Evolutionary conservation across 352 stramenopile genomes (phyloP).

Genomic region (Phytopythium sindhum): DNA sequence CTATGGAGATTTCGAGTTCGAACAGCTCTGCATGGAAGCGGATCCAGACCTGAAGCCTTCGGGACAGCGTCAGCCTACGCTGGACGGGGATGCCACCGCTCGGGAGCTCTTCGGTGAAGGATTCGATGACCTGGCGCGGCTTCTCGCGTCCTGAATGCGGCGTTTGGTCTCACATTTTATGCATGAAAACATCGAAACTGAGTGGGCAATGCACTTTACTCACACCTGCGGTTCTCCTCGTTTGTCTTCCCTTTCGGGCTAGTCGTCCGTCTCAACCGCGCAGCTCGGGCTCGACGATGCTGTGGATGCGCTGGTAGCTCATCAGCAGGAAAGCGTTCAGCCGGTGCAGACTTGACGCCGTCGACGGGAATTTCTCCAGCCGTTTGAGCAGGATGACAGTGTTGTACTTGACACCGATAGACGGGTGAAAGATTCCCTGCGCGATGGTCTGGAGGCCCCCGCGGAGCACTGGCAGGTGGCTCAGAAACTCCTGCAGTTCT

Average conservation of each 20-base stretch:
- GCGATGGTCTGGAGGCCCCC: conserved; percentile 79
- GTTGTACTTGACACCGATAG: conserved; percentile 88
- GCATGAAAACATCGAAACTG: background rate
- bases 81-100: background rate
- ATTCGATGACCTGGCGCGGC: conserved; percentile 48
- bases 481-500: conserved; percentile 84
- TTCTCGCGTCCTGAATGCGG: conserved; percentile 31
- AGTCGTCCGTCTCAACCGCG: conserved; percentile 16
- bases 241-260: conserved; percentile 1
- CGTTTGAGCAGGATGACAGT: conserved; percentile 83
- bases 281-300: conserved; percentile 60
- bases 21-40: conserved; percentile 73
- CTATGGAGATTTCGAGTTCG: conserved; percentile 69
- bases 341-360: conserved; percentile 53
- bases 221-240: conserved; percentile 3
- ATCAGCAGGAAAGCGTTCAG: conserved; percentile 83
- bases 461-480: conserved; percentile 70
- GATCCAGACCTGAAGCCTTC: conserved; percentile 61
- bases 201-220: conserved; percentile 1
- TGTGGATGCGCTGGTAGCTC: conserved; percentile 82
- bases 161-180: background rate
- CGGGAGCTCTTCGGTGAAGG: conserved; percentile 44
- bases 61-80: background rate
- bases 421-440: conserved; percentile 83
- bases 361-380: conserved; percentile 79